Conservation (phyloP, 768 basidiomycete genomes). For the Galerina marginata region DNA sequence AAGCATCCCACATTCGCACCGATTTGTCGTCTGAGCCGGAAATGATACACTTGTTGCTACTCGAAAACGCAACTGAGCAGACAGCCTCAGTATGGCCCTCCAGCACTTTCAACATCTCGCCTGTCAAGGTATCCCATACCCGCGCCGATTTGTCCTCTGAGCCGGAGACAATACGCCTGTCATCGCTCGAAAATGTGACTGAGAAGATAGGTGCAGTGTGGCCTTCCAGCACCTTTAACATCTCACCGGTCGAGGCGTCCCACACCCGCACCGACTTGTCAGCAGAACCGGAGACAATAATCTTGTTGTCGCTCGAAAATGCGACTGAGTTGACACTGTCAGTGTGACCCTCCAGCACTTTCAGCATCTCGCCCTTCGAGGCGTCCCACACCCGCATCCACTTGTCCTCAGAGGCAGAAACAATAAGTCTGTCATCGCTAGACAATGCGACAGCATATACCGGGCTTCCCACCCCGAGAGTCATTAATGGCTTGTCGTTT, state of each 20-base stretch:
- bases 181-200: conserved; percentile 14
- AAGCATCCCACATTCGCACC: conserved; percentile 17
- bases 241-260: conserved; percentile 8
- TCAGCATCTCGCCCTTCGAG: not conserved
- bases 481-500: conserved; percentile 9
- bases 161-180: conserved; percentile 4
- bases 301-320: conserved; percentile 4
- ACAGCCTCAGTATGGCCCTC: conserved; percentile 1
- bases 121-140: conserved; percentile 6
- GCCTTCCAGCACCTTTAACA: not conserved
- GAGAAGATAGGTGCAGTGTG: not conserved
- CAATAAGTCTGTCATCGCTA: conserved; percentile 2
- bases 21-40: conserved; percentile 9
- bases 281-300: conserved; percentile 3
- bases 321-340: not conserved
- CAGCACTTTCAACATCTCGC: not conserved
- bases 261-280: conserved; percentile 16
- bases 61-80: conserved; percentile 3
- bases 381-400: conserved; percentile 5
- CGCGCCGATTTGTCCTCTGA: not conserved
- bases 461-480: not conserved
- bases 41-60: not conserved
- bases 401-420: conserved; percentile 1
- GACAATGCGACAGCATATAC: conserved; percentile 18
- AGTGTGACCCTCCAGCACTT: conserved; percentile 6